Conservation (phyloP, 768 basidiomycete genomes). For the Zangia roseola region DNA sequence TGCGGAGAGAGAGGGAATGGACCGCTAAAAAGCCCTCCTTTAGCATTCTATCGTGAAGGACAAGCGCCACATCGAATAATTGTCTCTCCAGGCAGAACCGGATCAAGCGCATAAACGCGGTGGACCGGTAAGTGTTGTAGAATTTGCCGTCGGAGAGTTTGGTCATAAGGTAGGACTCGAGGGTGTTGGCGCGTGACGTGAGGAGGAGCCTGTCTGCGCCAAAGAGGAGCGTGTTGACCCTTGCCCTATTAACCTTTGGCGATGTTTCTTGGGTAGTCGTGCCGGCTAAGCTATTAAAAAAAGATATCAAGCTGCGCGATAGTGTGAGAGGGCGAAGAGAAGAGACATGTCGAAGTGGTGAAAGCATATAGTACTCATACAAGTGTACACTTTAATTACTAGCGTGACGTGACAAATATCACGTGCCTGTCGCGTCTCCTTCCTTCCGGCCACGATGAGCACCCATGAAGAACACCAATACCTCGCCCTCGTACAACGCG, state of each 20-base stretch:
- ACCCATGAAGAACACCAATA: conserved; percentile 91
- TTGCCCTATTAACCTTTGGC: conserved; percentile 19
- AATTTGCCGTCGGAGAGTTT: conserved; percentile 24
- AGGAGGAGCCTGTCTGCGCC: conserved; percentile 28
- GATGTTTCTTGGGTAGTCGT: neutral
- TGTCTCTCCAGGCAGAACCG: conserved; percentile 40
- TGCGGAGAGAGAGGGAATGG: conserved; percentile 38
- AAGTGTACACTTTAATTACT: neutral
- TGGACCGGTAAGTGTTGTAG: conserved; percentile 27
- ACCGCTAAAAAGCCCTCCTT: conserved; percentile 39
- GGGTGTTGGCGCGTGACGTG: conserved; percentile 16
- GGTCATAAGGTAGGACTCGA: conserved; percentile 23
- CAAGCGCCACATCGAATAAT: conserved; percentile 37
- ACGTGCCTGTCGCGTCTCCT: conserved; percentile 12
- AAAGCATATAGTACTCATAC: no score
- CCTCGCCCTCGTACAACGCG: conserved; percentile 72
- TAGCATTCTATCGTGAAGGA: conserved; percentile 43
- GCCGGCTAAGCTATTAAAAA: neutral
- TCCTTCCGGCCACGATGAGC: conserved; percentile 6
- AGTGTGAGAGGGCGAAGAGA: conserved; percentile 1
- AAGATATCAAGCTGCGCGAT: conserved; percentile 3
- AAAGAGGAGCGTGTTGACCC: conserved; percentile 27
- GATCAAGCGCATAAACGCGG: conserved; percentile 40
- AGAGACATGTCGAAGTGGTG: conserved; percentile 7
- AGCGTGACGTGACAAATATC: conserved; percentile 16